Percentiles rank a stretch among this genome's conserved stretches.
Evolutionary conservation across 179 eudicot species (phyloP).

Genomic region (Corrigiola litoralis): DNA sequence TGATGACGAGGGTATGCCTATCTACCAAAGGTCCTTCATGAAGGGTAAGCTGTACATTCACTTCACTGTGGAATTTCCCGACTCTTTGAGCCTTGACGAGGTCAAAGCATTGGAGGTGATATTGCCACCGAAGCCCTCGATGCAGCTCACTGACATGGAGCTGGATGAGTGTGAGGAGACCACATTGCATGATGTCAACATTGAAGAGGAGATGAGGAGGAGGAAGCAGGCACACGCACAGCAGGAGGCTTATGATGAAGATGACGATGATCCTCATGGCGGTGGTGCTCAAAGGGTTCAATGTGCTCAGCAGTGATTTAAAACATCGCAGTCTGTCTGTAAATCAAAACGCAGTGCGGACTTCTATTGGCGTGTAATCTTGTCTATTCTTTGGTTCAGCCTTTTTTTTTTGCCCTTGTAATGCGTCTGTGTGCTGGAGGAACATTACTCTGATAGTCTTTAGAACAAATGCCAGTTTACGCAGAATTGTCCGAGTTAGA

Average conservation of each 20-base stretch:
- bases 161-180: slow-evolving; percentile 68
- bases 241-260: slow-evolving; percentile 60
- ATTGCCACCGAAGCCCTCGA: slow-evolving; percentile 41
- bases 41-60: slow-evolving; percentile 57
- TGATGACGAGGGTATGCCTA: slow-evolving; percentile 68
- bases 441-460: too few relatives aligned
- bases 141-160: slow-evolving; percentile 51
- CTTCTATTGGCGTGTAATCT: background rate
- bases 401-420: too few relatives aligned
- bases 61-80: slow-evolving; percentile 53
- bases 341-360: background rate
- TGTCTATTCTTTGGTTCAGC: too few relatives aligned
- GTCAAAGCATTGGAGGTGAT: slow-evolving; percentile 39
- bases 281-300: slow-evolving; percentile 62
- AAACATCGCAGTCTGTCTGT: background rate
- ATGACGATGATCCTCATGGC: slow-evolving; percentile 45
- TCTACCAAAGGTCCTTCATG: slow-evolving; percentile 57
- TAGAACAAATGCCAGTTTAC: too few relatives aligned
- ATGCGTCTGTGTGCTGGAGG: too few relatives aligned
- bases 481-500: too few relatives aligned
- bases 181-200: slow-evolving; percentile 53
- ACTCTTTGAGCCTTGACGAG: slow-evolving; percentile 40
- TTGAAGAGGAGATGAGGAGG: slow-evolving; percentile 61
- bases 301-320: slow-evolving; percentile 60
- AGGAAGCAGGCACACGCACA: slow-evolving; percentile 51